Evolutionary conservation across 768 basidiomycete species (phyloP).

Genomic region (Sarcodon sp.): DNA sequence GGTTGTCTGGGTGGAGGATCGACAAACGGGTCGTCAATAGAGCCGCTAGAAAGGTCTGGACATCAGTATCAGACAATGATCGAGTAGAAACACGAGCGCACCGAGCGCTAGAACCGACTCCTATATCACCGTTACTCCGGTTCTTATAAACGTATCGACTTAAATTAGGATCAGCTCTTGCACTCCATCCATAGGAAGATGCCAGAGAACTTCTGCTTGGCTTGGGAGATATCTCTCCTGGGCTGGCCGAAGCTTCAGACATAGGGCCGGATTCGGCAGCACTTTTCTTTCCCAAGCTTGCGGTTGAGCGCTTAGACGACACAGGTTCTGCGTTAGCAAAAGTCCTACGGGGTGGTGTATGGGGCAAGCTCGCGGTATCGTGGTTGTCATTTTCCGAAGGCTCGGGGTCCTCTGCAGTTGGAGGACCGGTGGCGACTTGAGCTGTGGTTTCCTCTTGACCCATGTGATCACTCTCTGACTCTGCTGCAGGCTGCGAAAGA

Average conservation of each 20-base stretch:
- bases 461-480: neutral
- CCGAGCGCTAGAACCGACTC: conserved; percentile 10
- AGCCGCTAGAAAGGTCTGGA: conserved; percentile 4
- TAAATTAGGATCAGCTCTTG: neutral
- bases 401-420: neutral
- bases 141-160: neutral
- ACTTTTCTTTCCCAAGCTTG: conserved; percentile 3
- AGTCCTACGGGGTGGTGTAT: neutral
- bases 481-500: neutral
- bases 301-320: conserved; percentile 5
- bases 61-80: neutral
- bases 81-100: neutral
- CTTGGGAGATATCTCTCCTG: conserved; percentile 6
- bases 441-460: conserved; percentile 4
- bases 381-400: conserved; percentile 1
- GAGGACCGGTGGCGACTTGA: conserved; percentile 2
- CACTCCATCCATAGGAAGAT: conserved; percentile 11
- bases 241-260: conserved; percentile 1
- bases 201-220: conserved; percentile 13
- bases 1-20: conserved; percentile 10
- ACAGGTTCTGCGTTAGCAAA: neutral
- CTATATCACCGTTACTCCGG: neutral
- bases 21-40: conserved; percentile 15
- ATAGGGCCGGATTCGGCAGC: neutral
- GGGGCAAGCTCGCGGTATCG: neutral